Percentiles rank a stretch among this genome's conserved stretches.
Conservation (phyloP, 2,329 filamentous ascomycete species). For the Claviceps arundinis region DNA sequence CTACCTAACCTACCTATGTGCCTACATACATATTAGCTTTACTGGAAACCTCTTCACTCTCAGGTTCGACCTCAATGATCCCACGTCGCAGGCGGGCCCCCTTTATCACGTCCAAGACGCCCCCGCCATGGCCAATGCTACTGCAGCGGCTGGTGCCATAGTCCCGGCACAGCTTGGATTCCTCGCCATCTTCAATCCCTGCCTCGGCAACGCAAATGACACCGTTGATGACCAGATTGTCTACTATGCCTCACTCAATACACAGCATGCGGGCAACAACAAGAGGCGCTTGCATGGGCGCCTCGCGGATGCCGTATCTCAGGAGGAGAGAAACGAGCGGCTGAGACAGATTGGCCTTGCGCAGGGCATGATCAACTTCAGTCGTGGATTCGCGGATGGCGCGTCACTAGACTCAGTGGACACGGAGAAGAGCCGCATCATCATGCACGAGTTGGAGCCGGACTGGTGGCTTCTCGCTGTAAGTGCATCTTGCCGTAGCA, state of each 20-base stretch:
- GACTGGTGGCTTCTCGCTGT: conserved; percentile 96
- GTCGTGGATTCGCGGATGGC: conserved; percentile 70
- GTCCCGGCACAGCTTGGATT: conserved; percentile 75
- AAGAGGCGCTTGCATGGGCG: conserved; percentile 28
- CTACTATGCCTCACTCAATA: conserved; percentile 65
- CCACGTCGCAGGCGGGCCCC: not conserved
- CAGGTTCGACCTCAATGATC: not conserved
- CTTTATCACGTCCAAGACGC: not conserved
- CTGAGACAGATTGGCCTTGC: conserved; percentile 88
- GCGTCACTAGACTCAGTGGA: conserved; percentile 73
- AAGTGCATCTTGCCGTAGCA: conserved; percentile 21
- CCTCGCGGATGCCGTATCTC: conserved; percentile 30
- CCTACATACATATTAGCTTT: too few species aligned
- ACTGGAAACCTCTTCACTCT: too few species aligned
- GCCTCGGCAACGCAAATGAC: conserved; percentile 47
- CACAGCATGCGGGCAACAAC: conserved; percentile 24
- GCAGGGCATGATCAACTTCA: conserved; percentile 92
- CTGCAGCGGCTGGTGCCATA: conserved; percentile 12
- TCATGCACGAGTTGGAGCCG: conserved; percentile 74
- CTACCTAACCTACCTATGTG: too few species aligned
- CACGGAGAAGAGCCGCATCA: conserved; percentile 74
- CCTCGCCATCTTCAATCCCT: conserved; percentile 89
- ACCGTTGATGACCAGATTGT: conserved; percentile 71
- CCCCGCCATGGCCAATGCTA: conserved; percentile 10
- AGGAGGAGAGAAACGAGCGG: conserved; percentile 69